Percentiles rank a stretch among this genome's conserved stretches.
Conservation (phyloP, 2,329 filamentous ascomycete genomes). For the Sordariomycetes sp. region DNA sequence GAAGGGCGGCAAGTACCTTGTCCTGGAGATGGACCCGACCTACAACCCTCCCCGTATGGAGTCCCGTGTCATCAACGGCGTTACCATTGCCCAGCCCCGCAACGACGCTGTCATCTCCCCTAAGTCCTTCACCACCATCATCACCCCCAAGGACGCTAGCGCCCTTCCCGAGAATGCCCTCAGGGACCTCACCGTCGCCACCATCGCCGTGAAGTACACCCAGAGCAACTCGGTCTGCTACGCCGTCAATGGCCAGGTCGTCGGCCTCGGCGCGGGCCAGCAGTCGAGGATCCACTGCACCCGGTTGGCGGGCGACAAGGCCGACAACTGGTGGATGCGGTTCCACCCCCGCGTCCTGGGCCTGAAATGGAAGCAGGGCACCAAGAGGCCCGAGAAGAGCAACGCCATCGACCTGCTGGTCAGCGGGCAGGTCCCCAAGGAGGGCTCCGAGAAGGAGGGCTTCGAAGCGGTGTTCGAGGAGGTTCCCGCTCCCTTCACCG, state of each 20-base stretch:
- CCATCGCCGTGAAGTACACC: slow-evolving; percentile 96
- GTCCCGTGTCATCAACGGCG: slow-evolving; percentile 77
- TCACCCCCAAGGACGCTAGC: slow-evolving; percentile 69
- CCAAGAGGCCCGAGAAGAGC: slow-evolving; percentile 93
- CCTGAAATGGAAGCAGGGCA: slow-evolving; percentile 95
- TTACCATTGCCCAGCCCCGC: slow-evolving; percentile 79
- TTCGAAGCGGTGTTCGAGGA: slow-evolving; percentile 88
- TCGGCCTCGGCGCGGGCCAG: slow-evolving; percentile 90
- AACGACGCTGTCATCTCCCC: slow-evolving; percentile 84
- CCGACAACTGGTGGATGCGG: slow-evolving; percentile 99
- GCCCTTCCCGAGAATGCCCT: slow-evolving; percentile 68
- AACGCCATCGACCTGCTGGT: slow-evolving; percentile 95
- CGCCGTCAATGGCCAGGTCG: slow-evolving; percentile 80
- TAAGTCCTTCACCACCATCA: slow-evolving; percentile 70
- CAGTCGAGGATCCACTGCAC: slow-evolving; percentile 99
- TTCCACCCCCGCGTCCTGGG: slow-evolving; percentile 82
- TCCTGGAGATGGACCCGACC: slow-evolving; percentile 84
- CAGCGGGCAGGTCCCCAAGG: slow-evolving; percentile 75
- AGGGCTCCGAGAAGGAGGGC: slow-evolving; percentile 68
- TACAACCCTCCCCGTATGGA: slow-evolving; percentile 75
- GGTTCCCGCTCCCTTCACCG: slow-evolving; percentile 69
- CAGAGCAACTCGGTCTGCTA: slow-evolving; percentile 99
- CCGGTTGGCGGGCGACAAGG: slow-evolving; percentile 91
- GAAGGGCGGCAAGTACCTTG: slow-evolving; percentile 94
- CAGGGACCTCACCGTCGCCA: slow-evolving; percentile 85